Conservation (phyloP, 1,139 yeast genomes). For the Sugiyamaella castrensis region DNA sequence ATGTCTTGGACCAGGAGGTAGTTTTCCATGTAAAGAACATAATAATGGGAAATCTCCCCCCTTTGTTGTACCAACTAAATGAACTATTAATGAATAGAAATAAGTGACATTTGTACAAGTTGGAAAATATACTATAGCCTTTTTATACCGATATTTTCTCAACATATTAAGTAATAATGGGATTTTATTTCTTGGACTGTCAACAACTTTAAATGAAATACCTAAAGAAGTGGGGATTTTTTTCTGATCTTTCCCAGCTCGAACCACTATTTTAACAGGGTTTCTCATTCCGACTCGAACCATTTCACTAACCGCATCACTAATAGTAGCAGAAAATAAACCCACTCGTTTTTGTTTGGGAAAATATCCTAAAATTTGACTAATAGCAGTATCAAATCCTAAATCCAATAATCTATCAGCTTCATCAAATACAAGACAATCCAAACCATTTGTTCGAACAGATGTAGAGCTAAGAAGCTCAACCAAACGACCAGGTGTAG, state of each 20-base stretch:
- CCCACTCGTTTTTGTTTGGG: constrained; percentile 96
- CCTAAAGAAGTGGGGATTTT: constrained; percentile 61
- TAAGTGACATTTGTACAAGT: constrained; percentile 80
- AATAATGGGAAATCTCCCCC: constrained; percentile 41
- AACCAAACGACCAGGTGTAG: constrained; percentile 87
- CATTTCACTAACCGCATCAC: constrained; percentile 57
- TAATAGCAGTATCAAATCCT: constrained; percentile 70
- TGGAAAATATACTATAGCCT: constrained; percentile 86
- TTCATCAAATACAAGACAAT: constrained; percentile 80
- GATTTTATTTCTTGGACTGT: constrained; percentile 57
- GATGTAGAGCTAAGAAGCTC: constrained; percentile 57
- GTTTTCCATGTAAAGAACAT: constrained; percentile 81
- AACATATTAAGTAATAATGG: constrained; percentile 56
- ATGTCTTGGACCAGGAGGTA: constrained; percentile 69
- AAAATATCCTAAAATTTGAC: constrained; percentile 58
- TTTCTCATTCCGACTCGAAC: constrained; percentile 67
- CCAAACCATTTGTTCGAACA: constrained; percentile 51
- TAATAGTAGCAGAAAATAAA: constrained; percentile 84
- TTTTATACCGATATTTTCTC: constrained; percentile 55
- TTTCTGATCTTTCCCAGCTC: constrained; percentile 37
- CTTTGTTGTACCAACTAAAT: constrained; percentile 33
- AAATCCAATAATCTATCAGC: constrained; percentile 85
- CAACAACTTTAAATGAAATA: constrained; percentile 57
- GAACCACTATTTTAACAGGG: constrained; percentile 82
- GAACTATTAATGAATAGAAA: constrained; percentile 58